Percentiles rank a stretch among this genome's conserved stretches.
Evolutionary conservation across 2,329 filamentous ascomycete genomes (phyloP).

Genomic region (Fusarium proliferatum): DNA sequence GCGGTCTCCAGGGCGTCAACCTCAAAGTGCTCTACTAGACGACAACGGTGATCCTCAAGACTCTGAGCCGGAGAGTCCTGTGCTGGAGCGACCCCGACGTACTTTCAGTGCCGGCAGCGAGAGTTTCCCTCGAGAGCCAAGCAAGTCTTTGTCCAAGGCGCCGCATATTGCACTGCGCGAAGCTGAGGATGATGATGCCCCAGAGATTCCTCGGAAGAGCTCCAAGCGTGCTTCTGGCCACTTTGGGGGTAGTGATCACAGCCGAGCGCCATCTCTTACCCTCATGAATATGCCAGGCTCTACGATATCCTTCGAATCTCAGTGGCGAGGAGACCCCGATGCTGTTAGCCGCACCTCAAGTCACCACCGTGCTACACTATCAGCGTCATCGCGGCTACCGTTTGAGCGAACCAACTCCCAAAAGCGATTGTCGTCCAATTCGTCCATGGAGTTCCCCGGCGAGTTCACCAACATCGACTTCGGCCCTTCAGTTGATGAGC

Average conservation of each 20-base stretch:
- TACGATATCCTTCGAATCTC: conserved; percentile 37
- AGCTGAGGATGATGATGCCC: conserved; percentile 54
- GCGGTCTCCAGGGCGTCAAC: conserved; percentile 42
- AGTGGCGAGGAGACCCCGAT: conserved; percentile 33
- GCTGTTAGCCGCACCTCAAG: conserved; percentile 39
- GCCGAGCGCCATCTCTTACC: conserved; percentile 52
- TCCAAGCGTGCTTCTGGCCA: conserved; percentile 70
- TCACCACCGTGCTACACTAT: conserved; percentile 39
- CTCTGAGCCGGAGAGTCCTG: conserved; percentile 55
- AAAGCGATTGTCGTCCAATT: conserved; percentile 62
- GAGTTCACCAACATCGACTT: conserved; percentile 58
- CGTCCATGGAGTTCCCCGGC: conserved; percentile 61
- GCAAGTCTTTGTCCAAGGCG: conserved; percentile 36
- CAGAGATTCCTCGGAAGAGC: conserved; percentile 77
- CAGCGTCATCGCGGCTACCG: conserved; percentile 55
- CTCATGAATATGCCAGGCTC: conserved; percentile 43
- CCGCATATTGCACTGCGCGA: conserved; percentile 31
- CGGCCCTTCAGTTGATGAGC: conserved; percentile 55
- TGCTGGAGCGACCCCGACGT: conserved; percentile 45
- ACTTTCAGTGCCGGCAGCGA: conserved; percentile 56
- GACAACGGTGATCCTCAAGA: conserved; percentile 59
- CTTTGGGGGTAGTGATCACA: conserved; percentile 39
- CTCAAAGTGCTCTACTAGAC: conserved; percentile 54
- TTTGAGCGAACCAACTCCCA: conserved; percentile 68
- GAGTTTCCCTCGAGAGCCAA: conserved; percentile 45